Conservation (phyloP, 257 asterid genomes). For the Nicotiana attenuata region DNA sequence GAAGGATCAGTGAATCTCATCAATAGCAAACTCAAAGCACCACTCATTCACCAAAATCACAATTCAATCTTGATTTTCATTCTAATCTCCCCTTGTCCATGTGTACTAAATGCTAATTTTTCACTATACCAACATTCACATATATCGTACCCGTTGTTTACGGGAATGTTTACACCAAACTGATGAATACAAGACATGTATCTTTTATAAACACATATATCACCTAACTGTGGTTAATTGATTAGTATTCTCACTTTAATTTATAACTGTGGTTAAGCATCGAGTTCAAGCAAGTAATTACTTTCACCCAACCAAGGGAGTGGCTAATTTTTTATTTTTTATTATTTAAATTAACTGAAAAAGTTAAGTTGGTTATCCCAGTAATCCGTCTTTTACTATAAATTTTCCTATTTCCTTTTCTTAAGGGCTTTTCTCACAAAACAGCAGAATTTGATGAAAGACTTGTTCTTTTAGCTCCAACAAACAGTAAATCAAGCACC, state of each 20-base stretch:
- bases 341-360: background rate
- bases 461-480: background rate
- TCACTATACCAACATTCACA: background rate
- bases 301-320: background rate
- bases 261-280: too few species aligned
- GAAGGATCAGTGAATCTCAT: background rate
- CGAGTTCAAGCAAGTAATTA: too few species aligned
- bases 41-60: background rate
- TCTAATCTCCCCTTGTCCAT: background rate
- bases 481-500: background rate
- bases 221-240: too few species aligned
- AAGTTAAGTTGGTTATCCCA: background rate
- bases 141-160: too few species aligned
- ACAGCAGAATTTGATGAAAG: background rate
- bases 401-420: background rate
- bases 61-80: background rate
- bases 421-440: background rate
- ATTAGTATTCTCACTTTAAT: too few species aligned
- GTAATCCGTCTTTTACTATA: background rate
- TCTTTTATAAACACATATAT: too few species aligned
- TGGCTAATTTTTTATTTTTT: too few species aligned
- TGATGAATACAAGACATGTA: background rate
- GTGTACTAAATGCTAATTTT: background rate
- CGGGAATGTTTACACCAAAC: background rate
- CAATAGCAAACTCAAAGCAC: background rate